A percentile compares a stretch with the other conserved stretches of the same genome.
These are phyloP conservation scores for Metschnikowia dekortorum DNA, from an alignment of 805 yeast genomes.

Conservation along the genomic window DNA sequence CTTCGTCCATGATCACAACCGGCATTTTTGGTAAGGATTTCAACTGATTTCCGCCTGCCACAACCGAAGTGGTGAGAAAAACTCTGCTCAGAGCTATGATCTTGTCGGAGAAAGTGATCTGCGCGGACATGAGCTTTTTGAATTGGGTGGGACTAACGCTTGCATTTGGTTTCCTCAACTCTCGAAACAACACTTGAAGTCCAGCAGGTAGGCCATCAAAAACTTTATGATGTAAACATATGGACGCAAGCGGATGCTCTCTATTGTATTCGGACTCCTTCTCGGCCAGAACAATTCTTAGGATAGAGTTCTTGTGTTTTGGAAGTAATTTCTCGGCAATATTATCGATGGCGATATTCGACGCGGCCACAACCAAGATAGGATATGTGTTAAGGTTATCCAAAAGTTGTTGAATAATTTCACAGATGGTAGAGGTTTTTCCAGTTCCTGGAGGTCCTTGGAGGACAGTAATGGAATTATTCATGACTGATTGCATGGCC, in stretches of 20 bases:
- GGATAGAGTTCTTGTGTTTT: slow-evolving; percentile 45
- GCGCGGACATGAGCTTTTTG: slow-evolving; percentile 45
- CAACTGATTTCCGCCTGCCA: slow-evolving; percentile 59
- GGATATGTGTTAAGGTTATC: slow-evolving; percentile 55
- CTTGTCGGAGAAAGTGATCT: slow-evolving; percentile 42
- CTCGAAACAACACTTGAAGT: slow-evolving; percentile 39
- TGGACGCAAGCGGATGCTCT: slow-evolving; percentile 52
- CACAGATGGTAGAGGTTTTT: slow-evolving; percentile 41
- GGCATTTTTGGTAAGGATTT: slow-evolving; percentile 54
- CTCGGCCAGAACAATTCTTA: slow-evolving; percentile 55
- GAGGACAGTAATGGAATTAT: slow-evolving; percentile 45
- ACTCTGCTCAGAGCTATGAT: slow-evolving; percentile 50
- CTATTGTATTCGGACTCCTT: slow-evolving; percentile 59
- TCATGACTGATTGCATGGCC: slow-evolving; percentile 48
- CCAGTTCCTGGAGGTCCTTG: slow-evolving; percentile 46
- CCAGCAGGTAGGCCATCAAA: slow-evolving; percentile 44
- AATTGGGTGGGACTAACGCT: slow-evolving; percentile 35
- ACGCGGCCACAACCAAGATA: slow-evolving; percentile 68
- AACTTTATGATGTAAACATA: slow-evolving; percentile 63
- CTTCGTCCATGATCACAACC: slow-evolving; percentile 73
- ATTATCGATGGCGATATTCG: slow-evolving; percentile 71
- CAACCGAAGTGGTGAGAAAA: slow-evolving; percentile 68
- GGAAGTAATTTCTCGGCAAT: slow-evolving; percentile 64
- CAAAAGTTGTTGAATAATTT: slow-evolving; percentile 48
- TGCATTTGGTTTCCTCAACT: slow-evolving; percentile 31